Evolutionary conservation across 768 basidiomycete species (phyloP).

Genomic region (Bullera alba): DNA sequence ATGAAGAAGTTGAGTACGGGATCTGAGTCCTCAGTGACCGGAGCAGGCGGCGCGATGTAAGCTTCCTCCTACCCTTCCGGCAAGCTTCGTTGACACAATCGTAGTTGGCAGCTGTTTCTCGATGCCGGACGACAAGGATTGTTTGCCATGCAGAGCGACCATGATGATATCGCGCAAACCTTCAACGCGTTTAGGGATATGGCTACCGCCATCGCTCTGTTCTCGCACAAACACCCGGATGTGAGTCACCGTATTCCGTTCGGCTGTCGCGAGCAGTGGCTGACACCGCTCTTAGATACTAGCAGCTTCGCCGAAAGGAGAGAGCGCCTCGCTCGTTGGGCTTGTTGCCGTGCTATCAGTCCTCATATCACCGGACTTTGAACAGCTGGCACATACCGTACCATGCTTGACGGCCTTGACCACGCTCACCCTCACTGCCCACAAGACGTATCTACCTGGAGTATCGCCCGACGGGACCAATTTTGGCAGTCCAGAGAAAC

Average conservation of each 20-base stretch:
- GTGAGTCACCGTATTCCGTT: conserved; percentile 5
- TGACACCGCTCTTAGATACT: background rate
- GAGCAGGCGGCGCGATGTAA: no score
- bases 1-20: conserved; percentile 1
- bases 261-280: background rate
- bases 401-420: conserved; percentile 6
- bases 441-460: background rate
- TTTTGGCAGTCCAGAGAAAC: background rate
- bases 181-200: conserved; percentile 10
- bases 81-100: background rate
- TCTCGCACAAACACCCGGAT: conserved; percentile 7
- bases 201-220: background rate
- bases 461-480: background rate
- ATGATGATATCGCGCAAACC: conserved; percentile 11
- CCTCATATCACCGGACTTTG: conserved; percentile 8
- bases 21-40: no score
- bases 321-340: conserved; percentile 9
- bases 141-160: conserved; percentile 22
- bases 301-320: background rate
- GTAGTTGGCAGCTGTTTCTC: conserved; percentile 25
- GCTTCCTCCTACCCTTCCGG: no score
- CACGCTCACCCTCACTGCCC: conserved; percentile 4
- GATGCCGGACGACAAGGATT: conserved; percentile 26
- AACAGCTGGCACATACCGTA: conserved; percentile 8
- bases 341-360: conserved; percentile 8